Percentiles rank a stretch among this genome's conserved stretches.
Evolutionary conservation across 2,329 filamentous ascomycete species (phyloP).

Genomic region (Aspergillus latus): DNA sequence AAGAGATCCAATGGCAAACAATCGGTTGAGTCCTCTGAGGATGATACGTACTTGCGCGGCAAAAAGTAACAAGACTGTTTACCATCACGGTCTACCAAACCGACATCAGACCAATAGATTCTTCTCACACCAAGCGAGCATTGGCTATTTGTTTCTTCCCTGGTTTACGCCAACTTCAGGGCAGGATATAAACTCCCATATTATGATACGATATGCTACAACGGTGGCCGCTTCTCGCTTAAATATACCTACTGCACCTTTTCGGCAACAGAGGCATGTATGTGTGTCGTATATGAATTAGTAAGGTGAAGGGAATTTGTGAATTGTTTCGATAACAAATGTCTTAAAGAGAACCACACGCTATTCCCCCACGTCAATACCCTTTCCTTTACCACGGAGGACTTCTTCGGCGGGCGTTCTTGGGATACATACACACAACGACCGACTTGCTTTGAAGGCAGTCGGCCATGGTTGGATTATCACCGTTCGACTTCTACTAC

Average conservation of each 20-base stretch:
- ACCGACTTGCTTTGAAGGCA: background rate
- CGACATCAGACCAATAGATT: background rate
- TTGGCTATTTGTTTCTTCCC: slow-evolving; percentile 7
- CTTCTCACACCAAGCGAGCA: background rate
- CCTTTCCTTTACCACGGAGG: background rate
- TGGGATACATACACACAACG: slow-evolving; percentile 4
- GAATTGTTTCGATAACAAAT: background rate
- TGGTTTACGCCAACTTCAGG: slow-evolving; percentile 2
- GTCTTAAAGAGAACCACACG: background rate
- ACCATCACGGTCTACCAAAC: background rate
- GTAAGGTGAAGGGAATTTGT: slow-evolving; percentile 5
- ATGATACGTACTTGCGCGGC: slow-evolving; percentile 18
- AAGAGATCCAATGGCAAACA: slow-evolving; percentile 15
- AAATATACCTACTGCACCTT: slow-evolving; percentile 15
- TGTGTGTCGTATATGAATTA: slow-evolving; percentile 10
- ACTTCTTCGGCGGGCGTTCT: slow-evolving; percentile 1
- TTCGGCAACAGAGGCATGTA: background rate
- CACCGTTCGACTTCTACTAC: slow-evolving; percentile 1
- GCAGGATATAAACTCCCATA: background rate
- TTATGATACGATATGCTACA: slow-evolving; percentile 10
- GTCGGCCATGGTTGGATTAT: slow-evolving; percentile 9
- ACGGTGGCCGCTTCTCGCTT: slow-evolving; percentile 5
- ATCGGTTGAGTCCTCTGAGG: slow-evolving; percentile 17
- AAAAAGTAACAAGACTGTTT: slow-evolving; percentile 2
- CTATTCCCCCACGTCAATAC: background rate